phyloP scores from a whole-genome alignment of 2,329 filamentous ascomycete species.

The Phaeosphaeria sp. region DNA sequence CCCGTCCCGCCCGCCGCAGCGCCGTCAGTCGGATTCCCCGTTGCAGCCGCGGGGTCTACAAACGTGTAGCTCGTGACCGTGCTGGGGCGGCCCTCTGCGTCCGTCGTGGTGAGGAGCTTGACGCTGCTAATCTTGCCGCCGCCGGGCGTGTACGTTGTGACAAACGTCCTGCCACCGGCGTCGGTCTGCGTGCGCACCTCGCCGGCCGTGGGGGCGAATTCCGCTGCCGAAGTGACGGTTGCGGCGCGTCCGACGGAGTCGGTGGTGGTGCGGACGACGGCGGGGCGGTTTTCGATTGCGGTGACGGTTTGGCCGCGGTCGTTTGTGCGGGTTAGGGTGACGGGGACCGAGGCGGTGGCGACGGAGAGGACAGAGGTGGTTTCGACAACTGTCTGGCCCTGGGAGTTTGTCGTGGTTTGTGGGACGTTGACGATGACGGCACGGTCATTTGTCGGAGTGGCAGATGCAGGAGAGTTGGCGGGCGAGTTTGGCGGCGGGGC shows the following conservation, averaged over 20 bases:
- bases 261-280: constrained; percentile 46
- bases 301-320: constrained; percentile 44
- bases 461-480: constrained; percentile 6
- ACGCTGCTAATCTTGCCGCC: constrained; percentile 50
- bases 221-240: constrained; percentile 41
- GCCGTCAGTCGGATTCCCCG: neutral
- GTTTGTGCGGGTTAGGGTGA: constrained; percentile 51
- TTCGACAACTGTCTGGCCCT: constrained; percentile 43
- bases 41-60: constrained; percentile 44
- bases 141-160: constrained; percentile 56
- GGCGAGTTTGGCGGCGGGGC: neutral
- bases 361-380: constrained; percentile 51
- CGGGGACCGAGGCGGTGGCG: constrained; percentile 47
- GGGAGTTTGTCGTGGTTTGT: constrained; percentile 47
- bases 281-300: constrained; percentile 47
- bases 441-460: constrained; percentile 11
- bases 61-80: constrained; percentile 55
- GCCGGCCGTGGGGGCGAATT: constrained; percentile 42
- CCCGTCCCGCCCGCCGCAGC: constrained; percentile 6
- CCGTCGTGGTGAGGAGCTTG: constrained; percentile 46
- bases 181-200: constrained; percentile 54
- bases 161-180: constrained; percentile 47
- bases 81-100: constrained; percentile 36
- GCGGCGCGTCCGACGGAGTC: constrained; percentile 49
- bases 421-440: constrained; percentile 47